phyloP scores from a whole-genome alignment of 2,329 filamentous ascomycete genomes.

The Fonsecaea multimorphosa region DNA sequence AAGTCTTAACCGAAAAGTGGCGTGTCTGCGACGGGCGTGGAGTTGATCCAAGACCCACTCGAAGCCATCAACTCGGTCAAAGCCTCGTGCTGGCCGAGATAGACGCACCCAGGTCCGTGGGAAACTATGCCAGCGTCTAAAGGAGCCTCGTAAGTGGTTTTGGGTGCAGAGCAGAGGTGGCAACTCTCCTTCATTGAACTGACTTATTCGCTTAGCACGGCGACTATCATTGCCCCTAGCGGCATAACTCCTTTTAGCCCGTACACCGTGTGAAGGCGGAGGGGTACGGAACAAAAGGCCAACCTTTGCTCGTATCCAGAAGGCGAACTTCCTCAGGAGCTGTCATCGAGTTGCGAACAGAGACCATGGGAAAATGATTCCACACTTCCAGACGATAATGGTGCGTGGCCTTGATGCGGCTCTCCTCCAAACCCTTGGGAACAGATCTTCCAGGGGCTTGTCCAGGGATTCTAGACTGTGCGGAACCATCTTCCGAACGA shows the following conservation, averaged over 20 bases:
- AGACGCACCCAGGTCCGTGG: not conserved
- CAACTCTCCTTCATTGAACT: not conserved
- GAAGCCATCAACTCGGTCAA: not conserved
- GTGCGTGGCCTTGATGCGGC: not conserved
- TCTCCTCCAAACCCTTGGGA: not conserved
- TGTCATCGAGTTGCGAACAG: not conserved
- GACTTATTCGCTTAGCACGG: not conserved
- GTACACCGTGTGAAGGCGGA: not conserved
- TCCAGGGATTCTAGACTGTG: not conserved
- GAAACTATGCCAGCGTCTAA: constrained; percentile 1
- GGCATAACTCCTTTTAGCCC: not conserved
- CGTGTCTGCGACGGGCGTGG: constrained; percentile 22
- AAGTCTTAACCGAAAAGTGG: constrained; percentile 4
- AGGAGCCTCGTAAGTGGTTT: constrained; percentile 9
- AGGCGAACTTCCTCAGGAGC: not conserved
- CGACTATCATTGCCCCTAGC: constrained; percentile 1
- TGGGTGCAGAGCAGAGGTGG: not conserved
- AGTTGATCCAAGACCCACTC: constrained; percentile 2
- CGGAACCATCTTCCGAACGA: not conserved
- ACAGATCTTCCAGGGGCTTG: not conserved
- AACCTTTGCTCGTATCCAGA: not conserved
- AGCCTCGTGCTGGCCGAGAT: constrained; percentile 5
- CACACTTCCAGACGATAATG: not conserved
- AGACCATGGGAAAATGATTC: not conserved
- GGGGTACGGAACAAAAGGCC: constrained; percentile 3